Base-by-base conservation (phyloP, 306 rosid species). In the Medicago arabica region DNA sequence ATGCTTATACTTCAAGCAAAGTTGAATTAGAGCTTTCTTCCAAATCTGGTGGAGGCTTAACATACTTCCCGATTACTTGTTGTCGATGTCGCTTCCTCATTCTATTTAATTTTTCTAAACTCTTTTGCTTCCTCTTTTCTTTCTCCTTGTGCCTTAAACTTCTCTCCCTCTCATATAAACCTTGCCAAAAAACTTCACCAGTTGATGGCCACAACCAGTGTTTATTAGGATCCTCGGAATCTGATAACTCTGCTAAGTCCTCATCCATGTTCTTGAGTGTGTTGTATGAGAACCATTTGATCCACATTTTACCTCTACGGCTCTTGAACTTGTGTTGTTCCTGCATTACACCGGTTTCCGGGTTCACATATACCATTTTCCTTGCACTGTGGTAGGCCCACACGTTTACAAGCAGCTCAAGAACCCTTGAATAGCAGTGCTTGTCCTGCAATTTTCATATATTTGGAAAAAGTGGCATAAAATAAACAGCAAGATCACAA, bases 201-300 rank as follows among this genome's bases (percentile, higher is more conserved):
- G 99, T 96, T 15, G 87, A 83, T 31, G 98, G 99, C 99, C 99
- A 96, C 87, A 92, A 57, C 99, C 99, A 92, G 78, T 85, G 92
- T 46, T 82, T 78, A 0, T 17, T 40, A 9, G 84, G 86, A 75
- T 76, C 89, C 72, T 88, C 93, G 0, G 82, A 40, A 73, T 96
- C 98, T 10, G 84, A 79, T 78, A 90, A 88, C 87, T 92, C 98
- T 0, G 98, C 99, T 21, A 90, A 85, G 78, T 96, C 99, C 71
- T 96, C 99, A 44, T 96, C 99, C 99, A 92, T 89, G 90, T 79
- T 87, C 91, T 90, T 96, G 2, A 96, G 85, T 6, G 83, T 89
- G 69, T 50, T 40, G 75, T 78, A 83, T 12, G 96, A 85, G 89
- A 96, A 92, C 98, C 97, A 92, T 69, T 84, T 83, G 75, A 90